Base-by-base conservation (phyloP, 1,284 basidiomycete species). In the Kwoniella shivajii region DNA sequence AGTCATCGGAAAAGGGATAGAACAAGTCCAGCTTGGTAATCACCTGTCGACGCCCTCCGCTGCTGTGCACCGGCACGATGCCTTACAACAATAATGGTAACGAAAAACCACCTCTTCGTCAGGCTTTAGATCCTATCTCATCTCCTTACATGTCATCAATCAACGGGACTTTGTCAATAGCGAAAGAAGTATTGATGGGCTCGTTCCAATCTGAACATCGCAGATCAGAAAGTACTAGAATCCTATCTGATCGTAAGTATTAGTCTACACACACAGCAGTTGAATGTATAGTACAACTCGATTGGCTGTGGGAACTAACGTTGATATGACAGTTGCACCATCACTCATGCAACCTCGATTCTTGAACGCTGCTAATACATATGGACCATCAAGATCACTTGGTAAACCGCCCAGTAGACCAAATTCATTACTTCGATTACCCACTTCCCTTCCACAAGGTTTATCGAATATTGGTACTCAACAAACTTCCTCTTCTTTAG, bases 331-430 rank as follows among this genome's bases (percentile, higher is more conserved):
- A 94, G 91, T 94, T 70, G 90, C 91, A 4, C 91, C 91, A 11
- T 85, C 87, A 58, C 87, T 94, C 67, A 92, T 94, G 90, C 91
- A 90, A 4, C 88, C 90, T 22, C 82, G 85, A 61, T 87, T 90
- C 83, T 83, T 91, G 54, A 84, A 83, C 41, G 34, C 42, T n/a
- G 83, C 87, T 3, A 85, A 84, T 22, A 82, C 84, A 3, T 84
- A 85, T 10, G 81, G 82, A 26, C 79, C 82, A 52, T 76, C 83
- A 26, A 82, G 82, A 55, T 74, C 75, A 16, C 60, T 67, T 20
- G 59, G 57, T 20, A 56, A 57, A 41, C 27, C 59, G 11, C 75
- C 82, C n/a, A 36, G 54, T 22, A 54, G 61, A 46, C 64, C 56
- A 54, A 39, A 54, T 47, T 53, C 63, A 27, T 56, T 72, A 4